phyloP scores from a whole-genome alignment of 179 eudicot genomes.

The Spinacia oleracea region DNA sequence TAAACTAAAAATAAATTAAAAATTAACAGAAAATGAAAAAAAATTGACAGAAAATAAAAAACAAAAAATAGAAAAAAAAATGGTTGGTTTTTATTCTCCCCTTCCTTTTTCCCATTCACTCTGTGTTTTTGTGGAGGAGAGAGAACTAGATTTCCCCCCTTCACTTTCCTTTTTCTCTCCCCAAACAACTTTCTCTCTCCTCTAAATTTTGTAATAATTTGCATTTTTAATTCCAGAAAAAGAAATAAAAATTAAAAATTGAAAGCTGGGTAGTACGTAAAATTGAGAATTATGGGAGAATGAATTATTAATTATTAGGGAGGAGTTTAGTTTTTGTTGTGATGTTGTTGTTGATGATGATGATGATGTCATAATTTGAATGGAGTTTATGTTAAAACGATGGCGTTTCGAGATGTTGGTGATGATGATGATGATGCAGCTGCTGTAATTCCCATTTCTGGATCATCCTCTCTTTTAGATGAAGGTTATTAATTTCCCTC shows the following conservation, averaged over 20 bases:
- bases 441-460: slow-evolving; percentile 35
- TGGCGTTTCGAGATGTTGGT: slow-evolving; percentile 35
- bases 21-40: neutral
- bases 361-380: slow-evolving; percentile 6
- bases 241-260: neutral
- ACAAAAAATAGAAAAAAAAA: neutral
- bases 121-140: slow-evolving; percentile 47
- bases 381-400: slow-evolving; percentile 7
- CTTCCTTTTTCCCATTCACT: slow-evolving; percentile 11
- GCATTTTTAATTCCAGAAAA: neutral
- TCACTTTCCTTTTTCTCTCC: slow-evolving; percentile 6
- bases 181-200: slow-evolving; percentile 27
- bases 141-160: slow-evolving; percentile 27
- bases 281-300: neutral
- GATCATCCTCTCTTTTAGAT: slow-evolving; percentile 44
- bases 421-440: slow-evolving; percentile 14
- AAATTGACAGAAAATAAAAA: neutral
- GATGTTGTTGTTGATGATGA: slow-evolving; percentile 11
- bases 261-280: neutral
- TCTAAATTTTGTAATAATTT: neutral
- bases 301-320: neutral
- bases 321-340: neutral
- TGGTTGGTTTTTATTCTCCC: slow-evolving; percentile 39
- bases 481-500: slow-evolving; percentile 31
- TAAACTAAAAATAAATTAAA: neutral